Evolutionary conservation across 345 rosid genomes (phyloP).

Genomic region (Draba incana): DNA sequence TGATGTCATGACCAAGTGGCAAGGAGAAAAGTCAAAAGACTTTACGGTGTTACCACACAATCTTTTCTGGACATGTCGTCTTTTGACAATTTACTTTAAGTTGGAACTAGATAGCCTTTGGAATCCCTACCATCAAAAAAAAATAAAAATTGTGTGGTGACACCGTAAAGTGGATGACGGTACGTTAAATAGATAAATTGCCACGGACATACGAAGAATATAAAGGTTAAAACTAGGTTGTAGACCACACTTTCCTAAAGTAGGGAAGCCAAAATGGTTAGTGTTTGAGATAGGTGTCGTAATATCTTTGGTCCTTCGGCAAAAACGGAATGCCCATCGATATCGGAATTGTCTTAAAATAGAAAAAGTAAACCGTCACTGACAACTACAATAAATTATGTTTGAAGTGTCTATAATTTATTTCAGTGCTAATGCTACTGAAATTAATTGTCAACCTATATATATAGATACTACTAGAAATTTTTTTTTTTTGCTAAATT

Average conservation of each 20-base stretch:
- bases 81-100: too few species aligned
- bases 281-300: constrained; percentile 39
- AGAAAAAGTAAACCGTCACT: constrained; percentile 31
- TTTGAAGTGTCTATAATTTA: neutral
- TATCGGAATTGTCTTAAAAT: constrained; percentile 30
- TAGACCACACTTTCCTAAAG: constrained; percentile 38
- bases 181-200: neutral
- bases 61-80: too few species aligned
- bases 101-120: too few species aligned
- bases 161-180: neutral
- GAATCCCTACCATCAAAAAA: too few species aligned
- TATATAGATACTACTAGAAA: too few species aligned
- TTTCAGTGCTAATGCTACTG: constrained; percentile 8
- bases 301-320: constrained; percentile 39
- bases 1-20: too few species aligned
- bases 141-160: too few species aligned
- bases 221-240: constrained; percentile 25
- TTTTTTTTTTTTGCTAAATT: too few species aligned
- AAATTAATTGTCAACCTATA: too few species aligned
- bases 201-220: neutral
- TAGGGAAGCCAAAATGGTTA: constrained; percentile 36
- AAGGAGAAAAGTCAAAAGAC: too few species aligned
- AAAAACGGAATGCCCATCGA: constrained; percentile 37
- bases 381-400: constrained; percentile 5
- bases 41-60: too few species aligned